A percentile compares a stretch with the other conserved stretches of the same genome.
phyloP scores from a whole-genome alignment of 2,329 filamentous ascomycete species.

The Penicillium decumbens region DNA sequence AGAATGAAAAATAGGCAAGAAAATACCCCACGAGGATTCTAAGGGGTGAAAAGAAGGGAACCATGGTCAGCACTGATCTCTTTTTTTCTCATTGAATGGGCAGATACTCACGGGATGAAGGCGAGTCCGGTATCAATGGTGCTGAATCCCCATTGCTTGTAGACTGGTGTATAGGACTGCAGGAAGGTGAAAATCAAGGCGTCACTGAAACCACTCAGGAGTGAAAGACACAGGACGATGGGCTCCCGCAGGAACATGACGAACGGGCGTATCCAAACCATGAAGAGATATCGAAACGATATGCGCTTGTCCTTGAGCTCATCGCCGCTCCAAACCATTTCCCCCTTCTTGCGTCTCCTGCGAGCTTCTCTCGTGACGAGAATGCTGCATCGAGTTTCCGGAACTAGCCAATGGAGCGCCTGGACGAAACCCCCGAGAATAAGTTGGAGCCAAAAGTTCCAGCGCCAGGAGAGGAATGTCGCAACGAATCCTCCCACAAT shows the following conservation, averaged over 20 bases:
- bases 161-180: constrained; percentile 58
- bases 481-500: constrained; percentile 53
- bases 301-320: constrained; percentile 60
- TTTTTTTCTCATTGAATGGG: neutral
- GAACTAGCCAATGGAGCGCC: constrained; percentile 46
- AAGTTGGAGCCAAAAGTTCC: constrained; percentile 62
- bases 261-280: constrained; percentile 58
- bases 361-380: constrained; percentile 58
- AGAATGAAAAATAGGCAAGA: constrained; percentile 53
- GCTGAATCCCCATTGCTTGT: constrained; percentile 56
- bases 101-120: constrained; percentile 48
- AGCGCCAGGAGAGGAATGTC: constrained; percentile 49
- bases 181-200: constrained; percentile 64
- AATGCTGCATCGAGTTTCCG: constrained; percentile 56
- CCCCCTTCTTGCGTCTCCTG: constrained; percentile 51
- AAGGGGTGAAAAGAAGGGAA: neutral
- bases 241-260: constrained; percentile 62
- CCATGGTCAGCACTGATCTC: neutral
- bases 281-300: constrained; percentile 52
- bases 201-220: constrained; percentile 62
- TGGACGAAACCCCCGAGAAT: constrained; percentile 55
- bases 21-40: constrained; percentile 54
- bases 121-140: constrained; percentile 47
- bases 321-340: constrained; percentile 66
- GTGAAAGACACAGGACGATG: constrained; percentile 58